Percentiles rank a stretch among this genome's conserved stretches.
Conservation (phyloP, 176 grass and related monocot species). For the Puya raimondii region DNA sequence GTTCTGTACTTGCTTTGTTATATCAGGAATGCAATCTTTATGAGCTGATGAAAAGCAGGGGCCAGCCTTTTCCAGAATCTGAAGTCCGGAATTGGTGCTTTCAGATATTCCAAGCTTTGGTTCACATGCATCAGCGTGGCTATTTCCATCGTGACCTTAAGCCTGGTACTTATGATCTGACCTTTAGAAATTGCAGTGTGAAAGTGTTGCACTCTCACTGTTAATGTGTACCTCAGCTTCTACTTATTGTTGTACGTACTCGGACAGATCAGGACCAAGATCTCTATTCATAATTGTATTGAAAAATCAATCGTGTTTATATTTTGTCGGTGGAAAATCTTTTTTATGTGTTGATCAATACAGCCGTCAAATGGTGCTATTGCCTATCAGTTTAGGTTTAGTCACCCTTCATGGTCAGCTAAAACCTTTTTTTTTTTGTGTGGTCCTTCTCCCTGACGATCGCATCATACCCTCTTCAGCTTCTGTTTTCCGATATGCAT, state of each 20-base stretch:
- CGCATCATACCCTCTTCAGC: too few species aligned
- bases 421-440: too few species aligned
- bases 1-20: not conserved
- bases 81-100: slow-evolving; percentile 93
- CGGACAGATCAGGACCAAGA: not conserved
- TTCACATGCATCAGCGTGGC: slow-evolving; percentile 93
- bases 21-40: slow-evolving; percentile 91
- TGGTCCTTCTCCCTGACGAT: too few species aligned
- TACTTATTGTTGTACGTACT: not conserved
- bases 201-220: not conserved
- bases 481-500: too few species aligned
- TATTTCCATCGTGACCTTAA: slow-evolving; percentile 99
- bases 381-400: too few species aligned
- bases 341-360: too few species aligned
- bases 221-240: not conserved
- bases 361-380: too few species aligned
- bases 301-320: not conserved
- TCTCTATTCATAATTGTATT: not conserved
- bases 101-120: slow-evolving; percentile 96
- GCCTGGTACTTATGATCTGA: slow-evolving; percentile 50
- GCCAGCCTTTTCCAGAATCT: slow-evolving; percentile 64
- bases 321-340: not conserved
- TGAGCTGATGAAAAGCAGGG: slow-evolving; percentile 90
- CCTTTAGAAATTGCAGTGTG: not conserved
- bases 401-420: too few species aligned